A percentile compares a stretch with the other conserved stretches of the same genome.
Evolutionary conservation across 768 basidiomycete genomes (phyloP).

Genomic region (Pholiota molesta): DNA sequence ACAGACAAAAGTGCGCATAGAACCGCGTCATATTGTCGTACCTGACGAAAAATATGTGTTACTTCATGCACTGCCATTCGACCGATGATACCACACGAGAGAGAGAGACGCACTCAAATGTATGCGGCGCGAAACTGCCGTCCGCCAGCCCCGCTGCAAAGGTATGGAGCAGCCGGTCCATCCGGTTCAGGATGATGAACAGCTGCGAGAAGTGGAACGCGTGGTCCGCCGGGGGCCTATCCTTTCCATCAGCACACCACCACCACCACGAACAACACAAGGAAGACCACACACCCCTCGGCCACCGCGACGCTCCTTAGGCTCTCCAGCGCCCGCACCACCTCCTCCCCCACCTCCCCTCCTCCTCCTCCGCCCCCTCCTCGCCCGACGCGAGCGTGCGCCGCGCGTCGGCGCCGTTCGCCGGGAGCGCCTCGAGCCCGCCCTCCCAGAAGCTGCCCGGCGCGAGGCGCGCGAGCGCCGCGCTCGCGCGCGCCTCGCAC

Average conservation of each 20-base stretch:
- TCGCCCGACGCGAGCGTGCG: constrained; percentile 27
- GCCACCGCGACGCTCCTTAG: constrained; percentile 59
- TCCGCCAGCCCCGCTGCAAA: constrained; percentile 62
- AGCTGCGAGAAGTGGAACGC: constrained; percentile 85
- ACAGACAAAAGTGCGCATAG: constrained; percentile 92
- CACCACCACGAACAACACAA: background rate
- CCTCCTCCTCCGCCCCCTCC: constrained; percentile 54
- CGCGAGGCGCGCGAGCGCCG: constrained; percentile 65
- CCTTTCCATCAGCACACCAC: constrained; percentile 3
- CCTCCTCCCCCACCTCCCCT: constrained; percentile 69
- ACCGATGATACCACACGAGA: background rate
- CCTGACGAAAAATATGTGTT: constrained; percentile 32
- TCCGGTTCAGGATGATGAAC: constrained; percentile 74
- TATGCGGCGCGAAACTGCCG: constrained; percentile 48
- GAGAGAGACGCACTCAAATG: constrained; percentile 55
- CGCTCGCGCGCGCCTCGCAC: constrained; percentile 79
- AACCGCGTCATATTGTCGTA: constrained; percentile 81
- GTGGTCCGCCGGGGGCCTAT: constrained; percentile 64
- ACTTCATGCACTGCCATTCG: background rate
- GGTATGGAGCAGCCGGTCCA: constrained; percentile 65
- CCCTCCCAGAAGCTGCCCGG: constrained; percentile 80
- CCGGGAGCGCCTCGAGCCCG: constrained; percentile 50
- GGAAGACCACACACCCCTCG: constrained; percentile 54
- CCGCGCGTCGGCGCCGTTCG: constrained; percentile 36
- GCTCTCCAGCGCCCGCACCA: constrained; percentile 55